These are phyloP conservation scores for Oryza officinalis DNA, from an alignment of 176 grass and related monocot species.

Conservation along the genomic window DNA sequence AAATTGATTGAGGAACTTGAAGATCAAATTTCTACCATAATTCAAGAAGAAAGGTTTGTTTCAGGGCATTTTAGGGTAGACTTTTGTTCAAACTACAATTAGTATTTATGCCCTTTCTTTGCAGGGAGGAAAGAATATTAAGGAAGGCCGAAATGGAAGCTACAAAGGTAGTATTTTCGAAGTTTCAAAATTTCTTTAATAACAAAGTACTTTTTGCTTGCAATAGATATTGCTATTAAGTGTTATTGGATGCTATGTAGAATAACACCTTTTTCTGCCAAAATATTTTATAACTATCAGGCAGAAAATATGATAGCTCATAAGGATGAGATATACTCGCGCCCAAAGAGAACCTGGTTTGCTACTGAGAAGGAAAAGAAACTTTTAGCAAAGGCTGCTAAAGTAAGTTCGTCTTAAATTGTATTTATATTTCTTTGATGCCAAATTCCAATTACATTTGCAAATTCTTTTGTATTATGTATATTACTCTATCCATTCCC, in stretches of 20 bases:
- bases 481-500: background rate
- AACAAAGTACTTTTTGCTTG: background rate
- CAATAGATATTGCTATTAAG: slow-evolving; percentile 4
- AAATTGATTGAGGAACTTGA: slow-evolving; percentile 87
- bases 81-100: slow-evolving; percentile 5
- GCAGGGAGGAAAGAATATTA: slow-evolving; percentile 77
- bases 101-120: slow-evolving; percentile 27
- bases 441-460: background rate
- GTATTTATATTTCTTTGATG: slow-evolving; percentile 2
- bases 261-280: background rate
- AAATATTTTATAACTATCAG: slow-evolving; percentile 51
- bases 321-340: slow-evolving; percentile 90
- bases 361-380: slow-evolving; percentile 90
- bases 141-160: slow-evolving; percentile 98
- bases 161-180: slow-evolving; percentile 58
- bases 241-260: slow-evolving; percentile 1
- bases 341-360: slow-evolving; percentile 94
- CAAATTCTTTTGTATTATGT: background rate
- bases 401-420: slow-evolving; percentile 50
- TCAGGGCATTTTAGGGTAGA: background rate
- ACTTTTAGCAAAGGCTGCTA: slow-evolving; percentile 70
- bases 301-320: slow-evolving; percentile 95
- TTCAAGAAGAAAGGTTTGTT: slow-evolving; percentile 84
- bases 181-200: slow-evolving; percentile 10
- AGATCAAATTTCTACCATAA: slow-evolving; percentile 70